phyloP scores from a whole-genome alignment of 208 protist genomes.

The Perkinsela sp. region DNA sequence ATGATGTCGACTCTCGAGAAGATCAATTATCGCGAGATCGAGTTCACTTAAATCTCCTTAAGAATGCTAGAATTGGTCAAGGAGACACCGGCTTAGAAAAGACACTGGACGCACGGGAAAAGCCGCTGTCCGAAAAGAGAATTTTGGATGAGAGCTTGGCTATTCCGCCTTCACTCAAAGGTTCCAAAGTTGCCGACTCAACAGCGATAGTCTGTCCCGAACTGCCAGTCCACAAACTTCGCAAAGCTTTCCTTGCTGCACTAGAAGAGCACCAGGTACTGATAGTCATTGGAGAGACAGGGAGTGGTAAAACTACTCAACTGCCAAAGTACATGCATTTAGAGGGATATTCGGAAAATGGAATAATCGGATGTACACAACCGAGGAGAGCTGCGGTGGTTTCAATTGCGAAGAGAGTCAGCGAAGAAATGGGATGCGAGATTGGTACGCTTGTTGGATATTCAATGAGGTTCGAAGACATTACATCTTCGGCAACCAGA shows the following conservation, averaged over 20 bases:
- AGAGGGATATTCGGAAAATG: conserved; percentile 17
- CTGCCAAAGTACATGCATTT: conserved; percentile 61
- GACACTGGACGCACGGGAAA: too few species aligned
- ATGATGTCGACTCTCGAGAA: too few species aligned
- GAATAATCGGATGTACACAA: conserved; percentile 75
- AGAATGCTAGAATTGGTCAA: too few species aligned
- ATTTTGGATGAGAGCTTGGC: too few species aligned
- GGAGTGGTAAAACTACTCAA: conserved; percentile 69
- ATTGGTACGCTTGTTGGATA: conserved; percentile 78
- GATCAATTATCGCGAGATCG: too few species aligned
- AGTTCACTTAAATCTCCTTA: too few species aligned
- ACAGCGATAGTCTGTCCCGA: too few species aligned
- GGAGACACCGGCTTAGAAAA: too few species aligned
- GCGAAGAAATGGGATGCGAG: conserved; percentile 60
- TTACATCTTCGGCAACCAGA: conserved; percentile 42
- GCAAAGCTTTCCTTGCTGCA: not conserved
- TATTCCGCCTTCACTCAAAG: too few species aligned
- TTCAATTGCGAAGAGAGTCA: conserved; percentile 87
- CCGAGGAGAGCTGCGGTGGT: conserved; percentile 95
- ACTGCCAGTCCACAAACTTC: not conserved
- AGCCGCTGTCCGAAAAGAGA: too few species aligned
- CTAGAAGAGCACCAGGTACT: conserved; percentile 21
- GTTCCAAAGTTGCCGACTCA: too few species aligned
- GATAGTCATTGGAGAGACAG: conserved; percentile 73
- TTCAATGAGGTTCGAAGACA: conserved; percentile 88